Evolutionary conservation across 2,329 filamentous ascomycete species (phyloP), one percentile per base, ranked within the genome.

Genomic region (Colletotrichum magnum): DNA sequence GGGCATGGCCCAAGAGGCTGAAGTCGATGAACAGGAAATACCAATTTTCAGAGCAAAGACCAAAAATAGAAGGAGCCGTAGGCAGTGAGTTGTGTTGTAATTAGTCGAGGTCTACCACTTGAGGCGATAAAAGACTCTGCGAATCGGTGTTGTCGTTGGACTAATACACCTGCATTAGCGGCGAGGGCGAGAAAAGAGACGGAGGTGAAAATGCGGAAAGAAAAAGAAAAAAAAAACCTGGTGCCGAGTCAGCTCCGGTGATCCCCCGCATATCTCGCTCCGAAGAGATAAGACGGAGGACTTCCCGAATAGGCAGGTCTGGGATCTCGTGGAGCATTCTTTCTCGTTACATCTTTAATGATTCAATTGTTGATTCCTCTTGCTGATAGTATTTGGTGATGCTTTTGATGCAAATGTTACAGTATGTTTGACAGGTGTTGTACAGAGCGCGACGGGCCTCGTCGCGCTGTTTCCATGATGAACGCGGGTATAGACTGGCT

Each of bases 111-210:
- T 10, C 32, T 36, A 36, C 10, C 7, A 68, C n/a, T 32, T 63
- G 59, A 52, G 59, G 52, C 65, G 47, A 41, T 26, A 48, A 64
- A 13, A 12, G 12, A 10, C 32, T 32, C 7, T 43, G 43, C 32
- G 48, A 50, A 24, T 26, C 28, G 67, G 52, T 13, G 62, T 57
- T 39, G 67, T 52, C 9, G 62, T 57, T 45, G 45, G 43, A 67
- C 60, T 69, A 57, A 24, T 24, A 57, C 62, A 69, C 67, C 56
- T 69, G 62, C 67, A 67, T 66, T 57, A 69, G 62, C 47, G 56
- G 50, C 53, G 16, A n/a, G 26, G 32, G 7, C 18, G 26, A 48
- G 13, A 28, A 26, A 57, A 32, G 13, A 15, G 43, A 15, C 21
- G 3, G n/a, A 15, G 57, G 24, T 24, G 21, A 24, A 24, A 24